phyloP scores from a whole-genome alignment of 2,329 filamentous ascomycete genomes.

The Exophiala bonariae region DNA sequence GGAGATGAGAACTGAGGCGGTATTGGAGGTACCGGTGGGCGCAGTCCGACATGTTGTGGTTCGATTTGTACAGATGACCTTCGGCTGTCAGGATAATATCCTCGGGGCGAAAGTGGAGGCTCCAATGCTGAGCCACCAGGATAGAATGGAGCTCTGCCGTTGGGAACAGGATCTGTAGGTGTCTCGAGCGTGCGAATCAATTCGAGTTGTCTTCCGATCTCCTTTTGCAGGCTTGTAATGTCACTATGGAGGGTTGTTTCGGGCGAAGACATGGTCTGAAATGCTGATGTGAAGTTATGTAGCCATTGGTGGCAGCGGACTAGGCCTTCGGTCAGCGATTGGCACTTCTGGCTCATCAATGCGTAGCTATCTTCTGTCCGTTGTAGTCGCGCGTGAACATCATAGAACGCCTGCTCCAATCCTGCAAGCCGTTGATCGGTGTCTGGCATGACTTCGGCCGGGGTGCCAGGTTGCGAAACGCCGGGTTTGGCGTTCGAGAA shows the following conservation, averaged over 20 bases:
- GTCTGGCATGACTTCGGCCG: slow-evolving; percentile 79
- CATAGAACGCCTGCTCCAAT: slow-evolving; percentile 80
- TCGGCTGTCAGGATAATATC: slow-evolving; percentile 81
- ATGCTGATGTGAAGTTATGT: slow-evolving; percentile 31
- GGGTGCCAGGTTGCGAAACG: slow-evolving; percentile 77
- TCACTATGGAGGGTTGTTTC: slow-evolving; percentile 80
- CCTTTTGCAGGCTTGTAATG: slow-evolving; percentile 55
- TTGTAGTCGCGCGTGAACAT: slow-evolving; percentile 72
- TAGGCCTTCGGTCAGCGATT: slow-evolving; percentile 78
- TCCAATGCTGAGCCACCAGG: slow-evolving; percentile 64
- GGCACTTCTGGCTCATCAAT: slow-evolving; percentile 76
- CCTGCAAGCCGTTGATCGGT: slow-evolving; percentile 72
- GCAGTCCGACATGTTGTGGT: slow-evolving; percentile 36
- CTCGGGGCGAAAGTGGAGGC: slow-evolving; percentile 82
- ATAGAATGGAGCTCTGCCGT: slow-evolving; percentile 62
- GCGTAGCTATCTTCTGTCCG: slow-evolving; percentile 82
- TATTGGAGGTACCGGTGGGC: slow-evolving; percentile 25
- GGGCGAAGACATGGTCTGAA: slow-evolving; percentile 61
- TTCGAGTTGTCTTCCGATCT: slow-evolving; percentile 63
- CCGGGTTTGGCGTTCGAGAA: slow-evolving; percentile 77
- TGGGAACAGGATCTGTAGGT: slow-evolving; percentile 66
- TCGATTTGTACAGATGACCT: slow-evolving; percentile 66
- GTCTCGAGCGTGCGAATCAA: slow-evolving; percentile 56
- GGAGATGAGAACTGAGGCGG: slow-evolving; percentile 74
- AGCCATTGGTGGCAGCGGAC: slow-evolving; percentile 66